Conservation (phyloP, 768 basidiomycete species). For the Trametes maxima region DNA sequence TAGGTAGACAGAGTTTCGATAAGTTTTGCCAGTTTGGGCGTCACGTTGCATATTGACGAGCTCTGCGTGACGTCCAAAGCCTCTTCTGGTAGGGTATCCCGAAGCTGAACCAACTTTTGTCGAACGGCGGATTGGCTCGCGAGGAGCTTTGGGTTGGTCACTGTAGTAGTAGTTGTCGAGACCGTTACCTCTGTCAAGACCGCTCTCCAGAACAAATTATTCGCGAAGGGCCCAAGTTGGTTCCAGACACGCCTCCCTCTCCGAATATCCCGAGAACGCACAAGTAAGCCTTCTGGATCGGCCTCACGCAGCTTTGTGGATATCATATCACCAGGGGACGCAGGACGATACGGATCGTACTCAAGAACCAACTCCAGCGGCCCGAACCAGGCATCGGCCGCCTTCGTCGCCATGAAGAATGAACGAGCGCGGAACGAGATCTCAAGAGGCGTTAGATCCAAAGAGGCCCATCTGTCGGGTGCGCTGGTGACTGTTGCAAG, state of each 20-base stretch:
- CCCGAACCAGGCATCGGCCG: conserved; percentile 1
- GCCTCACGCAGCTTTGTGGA: conserved; percentile 50
- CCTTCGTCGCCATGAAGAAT: conserved; percentile 7
- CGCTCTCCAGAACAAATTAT: conserved; percentile 70
- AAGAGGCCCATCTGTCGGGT: conserved; percentile 14
- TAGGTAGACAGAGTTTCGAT: conserved; percentile 61
- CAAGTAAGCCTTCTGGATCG: conserved; percentile 39
- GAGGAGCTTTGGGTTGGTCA: background rate
- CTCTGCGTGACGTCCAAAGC: conserved; percentile 62
- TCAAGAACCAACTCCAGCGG: conserved; percentile 44
- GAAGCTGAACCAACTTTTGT: background rate
- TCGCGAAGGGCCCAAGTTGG: conserved; percentile 68
- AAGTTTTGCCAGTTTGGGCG: conserved; percentile 65
- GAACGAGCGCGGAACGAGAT: conserved; percentile 10
- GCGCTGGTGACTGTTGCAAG: conserved; percentile 17
- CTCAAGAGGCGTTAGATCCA: conserved; percentile 18
- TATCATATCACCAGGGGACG: conserved; percentile 38
- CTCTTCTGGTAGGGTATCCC: conserved; percentile 60
- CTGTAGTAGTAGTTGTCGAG: conserved; percentile 30
- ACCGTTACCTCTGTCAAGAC: conserved; percentile 43
- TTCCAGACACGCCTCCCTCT: conserved; percentile 48
- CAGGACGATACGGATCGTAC: conserved; percentile 41
- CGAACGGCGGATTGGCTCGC: conserved; percentile 25
- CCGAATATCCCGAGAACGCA: conserved; percentile 48
- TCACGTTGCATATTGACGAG: conserved; percentile 66